A percentile compares a stretch with the other conserved stretches of the same genome.
Conservation (phyloP, 208 protist species). For the Trypanosoma avium region DNA sequence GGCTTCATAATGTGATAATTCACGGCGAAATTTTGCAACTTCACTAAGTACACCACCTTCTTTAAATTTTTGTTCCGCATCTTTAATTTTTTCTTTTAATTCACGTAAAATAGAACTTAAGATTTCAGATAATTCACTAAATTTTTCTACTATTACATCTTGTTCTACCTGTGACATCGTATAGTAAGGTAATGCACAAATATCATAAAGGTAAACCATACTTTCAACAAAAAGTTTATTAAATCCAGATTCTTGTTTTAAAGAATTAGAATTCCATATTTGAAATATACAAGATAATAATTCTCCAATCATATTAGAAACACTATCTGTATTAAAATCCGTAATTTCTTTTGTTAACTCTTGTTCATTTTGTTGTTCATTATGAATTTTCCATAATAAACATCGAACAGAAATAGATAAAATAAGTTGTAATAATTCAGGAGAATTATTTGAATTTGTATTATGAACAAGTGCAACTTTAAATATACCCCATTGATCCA, state of each 20-base stretch:
- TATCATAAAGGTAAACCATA: constrained; percentile 65
- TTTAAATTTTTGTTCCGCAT: constrained; percentile 27
- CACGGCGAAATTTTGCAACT: constrained; percentile 38
- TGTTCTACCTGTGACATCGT: constrained; percentile 60
- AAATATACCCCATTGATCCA: constrained; percentile 48
- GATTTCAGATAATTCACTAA: constrained; percentile 44
- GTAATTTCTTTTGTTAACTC: not conserved
- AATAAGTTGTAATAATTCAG: constrained; percentile 35
- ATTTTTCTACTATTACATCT: constrained; percentile 47
- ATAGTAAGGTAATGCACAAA: constrained; percentile 52
- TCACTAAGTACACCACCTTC: constrained; percentile 21
- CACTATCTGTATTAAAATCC: not conserved
- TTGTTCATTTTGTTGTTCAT: constrained; percentile 3
- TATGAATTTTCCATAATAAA: constrained; percentile 54
- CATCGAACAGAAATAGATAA: constrained; percentile 47
- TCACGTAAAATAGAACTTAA: constrained; percentile 27
- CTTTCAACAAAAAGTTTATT: constrained; percentile 26
- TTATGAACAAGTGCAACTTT: constrained; percentile 26
- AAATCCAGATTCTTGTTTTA: constrained; percentile 1
- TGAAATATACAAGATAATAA: constrained; percentile 22
- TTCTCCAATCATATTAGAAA: constrained; percentile 29
- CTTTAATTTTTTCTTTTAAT: constrained; percentile 45
- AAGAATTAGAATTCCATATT: constrained; percentile 13
- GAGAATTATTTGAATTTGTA: constrained; percentile 8
- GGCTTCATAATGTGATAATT: constrained; percentile 47